Conservation (phyloP, 2,329 filamentous ascomycete genomes). For the Xylariaceae sp. region DNA sequence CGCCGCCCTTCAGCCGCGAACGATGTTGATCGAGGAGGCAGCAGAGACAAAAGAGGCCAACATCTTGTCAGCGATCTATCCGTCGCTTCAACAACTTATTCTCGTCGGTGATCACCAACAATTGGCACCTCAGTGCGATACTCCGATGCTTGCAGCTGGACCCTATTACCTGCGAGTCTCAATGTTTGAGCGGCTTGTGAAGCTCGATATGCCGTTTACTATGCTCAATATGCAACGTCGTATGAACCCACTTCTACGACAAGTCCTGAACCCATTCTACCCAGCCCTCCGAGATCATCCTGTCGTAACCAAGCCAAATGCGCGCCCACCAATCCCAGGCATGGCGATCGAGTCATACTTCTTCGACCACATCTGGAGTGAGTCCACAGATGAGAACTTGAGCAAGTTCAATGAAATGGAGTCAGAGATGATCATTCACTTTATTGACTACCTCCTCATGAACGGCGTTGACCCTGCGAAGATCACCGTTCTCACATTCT, state of each 20-base stretch:
- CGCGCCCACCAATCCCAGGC: slow-evolving; percentile 41
- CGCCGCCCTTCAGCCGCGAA: slow-evolving; percentile 58
- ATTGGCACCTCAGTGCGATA: slow-evolving; percentile 64
- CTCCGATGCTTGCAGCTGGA: slow-evolving; percentile 52
- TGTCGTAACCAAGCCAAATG: slow-evolving; percentile 30
- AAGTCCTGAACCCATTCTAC: slow-evolving; percentile 47
- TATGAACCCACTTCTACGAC: slow-evolving; percentile 45
- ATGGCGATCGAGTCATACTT: slow-evolving; percentile 42
- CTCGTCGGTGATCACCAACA: slow-evolving; percentile 78
- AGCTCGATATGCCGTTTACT: slow-evolving; percentile 58
- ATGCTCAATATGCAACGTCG: slow-evolving; percentile 65
- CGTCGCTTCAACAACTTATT: slow-evolving; percentile 50
- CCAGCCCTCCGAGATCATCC: slow-evolving; percentile 42
- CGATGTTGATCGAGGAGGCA: slow-evolving; percentile 75
- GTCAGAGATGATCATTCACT: slow-evolving; percentile 69
- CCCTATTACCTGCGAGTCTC: slow-evolving; percentile 70
- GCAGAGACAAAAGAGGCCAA: slow-evolving; percentile 70
- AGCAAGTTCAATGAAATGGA: slow-evolving; percentile 69
- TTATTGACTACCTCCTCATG: slow-evolving; percentile 67
- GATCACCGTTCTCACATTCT: slow-evolving; percentile 83
- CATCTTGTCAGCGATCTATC: slow-evolving; percentile 48
- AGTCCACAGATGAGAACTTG: slow-evolving; percentile 58
- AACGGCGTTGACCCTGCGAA: slow-evolving; percentile 58
- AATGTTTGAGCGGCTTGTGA: slow-evolving; percentile 75
- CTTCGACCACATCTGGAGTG: slow-evolving; percentile 57